Evolutionary conservation across 164 flowering plant species (phyloP).

Genomic region (Tetrastigma voinierianum): DNA sequence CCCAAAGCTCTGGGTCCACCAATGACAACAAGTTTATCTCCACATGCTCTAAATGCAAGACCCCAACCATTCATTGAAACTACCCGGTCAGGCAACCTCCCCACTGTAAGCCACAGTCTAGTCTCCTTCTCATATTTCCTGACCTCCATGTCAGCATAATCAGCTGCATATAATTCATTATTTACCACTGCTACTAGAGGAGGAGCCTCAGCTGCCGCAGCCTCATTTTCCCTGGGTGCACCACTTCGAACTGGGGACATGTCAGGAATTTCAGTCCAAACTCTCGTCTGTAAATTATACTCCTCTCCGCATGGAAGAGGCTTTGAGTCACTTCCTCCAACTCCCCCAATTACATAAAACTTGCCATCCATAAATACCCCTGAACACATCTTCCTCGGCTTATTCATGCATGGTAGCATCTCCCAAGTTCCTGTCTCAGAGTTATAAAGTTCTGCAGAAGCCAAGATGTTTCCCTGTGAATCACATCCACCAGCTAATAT

Average conservation of each 20-base stretch:
- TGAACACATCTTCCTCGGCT: constrained; percentile 89
- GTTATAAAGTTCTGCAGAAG: constrained; percentile 79
- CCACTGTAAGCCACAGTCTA: constrained; percentile 59
- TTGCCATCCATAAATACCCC: constrained; percentile 90
- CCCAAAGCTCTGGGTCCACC: constrained; percentile 81
- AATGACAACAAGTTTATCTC: constrained; percentile 76
- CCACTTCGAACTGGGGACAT: constrained; percentile 71
- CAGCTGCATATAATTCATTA: constrained; percentile 86
- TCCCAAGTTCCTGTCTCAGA: constrained; percentile 69
- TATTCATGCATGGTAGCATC: constrained; percentile 70
- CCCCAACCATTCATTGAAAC: constrained; percentile 95
- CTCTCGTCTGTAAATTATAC: constrained; percentile 60
- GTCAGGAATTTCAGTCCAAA: constrained; percentile 76
- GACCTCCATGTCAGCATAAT: constrained; percentile 73
- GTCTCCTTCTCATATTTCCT: constrained; percentile 65
- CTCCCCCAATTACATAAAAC: constrained; percentile 91
- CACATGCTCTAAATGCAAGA: constrained; percentile 89
- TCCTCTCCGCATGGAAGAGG: constrained; percentile 83
- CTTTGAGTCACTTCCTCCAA: constrained; percentile 47
- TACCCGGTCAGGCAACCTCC: constrained; percentile 82
- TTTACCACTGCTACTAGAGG: constrained; percentile 91
- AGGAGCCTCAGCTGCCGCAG: constrained; percentile 67
- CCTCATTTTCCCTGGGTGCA: constrained; percentile 39
- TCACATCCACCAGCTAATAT: constrained; percentile 94
- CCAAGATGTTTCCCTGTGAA: constrained; percentile 53